Percentiles rank a stretch among this genome's conserved stretches.
phyloP scores from a whole-genome alignment of 495 filamentous ascomycete species.

The Xylaria palmicola region DNA sequence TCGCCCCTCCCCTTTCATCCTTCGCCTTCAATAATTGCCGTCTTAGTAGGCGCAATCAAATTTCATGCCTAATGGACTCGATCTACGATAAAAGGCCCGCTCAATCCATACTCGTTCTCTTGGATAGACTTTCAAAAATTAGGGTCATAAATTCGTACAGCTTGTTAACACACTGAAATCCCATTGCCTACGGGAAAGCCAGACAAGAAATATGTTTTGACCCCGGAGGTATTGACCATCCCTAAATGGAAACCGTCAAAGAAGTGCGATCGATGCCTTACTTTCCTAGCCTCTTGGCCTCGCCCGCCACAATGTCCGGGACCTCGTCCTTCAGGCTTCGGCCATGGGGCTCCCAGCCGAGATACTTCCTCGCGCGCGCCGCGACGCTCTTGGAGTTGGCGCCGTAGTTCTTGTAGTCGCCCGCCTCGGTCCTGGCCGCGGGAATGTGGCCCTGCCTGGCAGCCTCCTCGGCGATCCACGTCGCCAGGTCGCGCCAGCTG shows the following conservation, averaged over 20 bases:
- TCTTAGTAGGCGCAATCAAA: background rate
- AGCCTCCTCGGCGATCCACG: conserved; percentile 58
- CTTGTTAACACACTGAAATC: background rate
- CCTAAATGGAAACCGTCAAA: background rate
- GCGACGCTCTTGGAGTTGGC: conserved; percentile 60
- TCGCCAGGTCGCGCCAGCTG: conserved; percentile 66
- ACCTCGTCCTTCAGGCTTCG: conserved; percentile 52
- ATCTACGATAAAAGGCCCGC: background rate
- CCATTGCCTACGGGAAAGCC: background rate
- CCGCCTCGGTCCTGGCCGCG: conserved; percentile 48
- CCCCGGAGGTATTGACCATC: background rate
- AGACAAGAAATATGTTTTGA: background rate
- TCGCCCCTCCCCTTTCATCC: background rate
- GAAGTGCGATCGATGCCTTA: background rate
- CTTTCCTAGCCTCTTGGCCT: conserved; percentile 43
- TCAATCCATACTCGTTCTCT: background rate
- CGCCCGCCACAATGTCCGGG: conserved; percentile 48
- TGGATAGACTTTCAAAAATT: background rate
- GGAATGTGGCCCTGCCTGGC: conserved; percentile 63
- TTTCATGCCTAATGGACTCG: background rate
- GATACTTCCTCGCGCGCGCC: conserved; percentile 54
- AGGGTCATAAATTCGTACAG: background rate
- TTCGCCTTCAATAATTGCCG: no score
- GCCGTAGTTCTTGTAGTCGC: conserved; percentile 41
- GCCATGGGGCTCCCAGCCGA: conserved; percentile 60